Conservation (phyloP, 345 rosid genomes). For the Rubroshorea leprosula region DNA sequence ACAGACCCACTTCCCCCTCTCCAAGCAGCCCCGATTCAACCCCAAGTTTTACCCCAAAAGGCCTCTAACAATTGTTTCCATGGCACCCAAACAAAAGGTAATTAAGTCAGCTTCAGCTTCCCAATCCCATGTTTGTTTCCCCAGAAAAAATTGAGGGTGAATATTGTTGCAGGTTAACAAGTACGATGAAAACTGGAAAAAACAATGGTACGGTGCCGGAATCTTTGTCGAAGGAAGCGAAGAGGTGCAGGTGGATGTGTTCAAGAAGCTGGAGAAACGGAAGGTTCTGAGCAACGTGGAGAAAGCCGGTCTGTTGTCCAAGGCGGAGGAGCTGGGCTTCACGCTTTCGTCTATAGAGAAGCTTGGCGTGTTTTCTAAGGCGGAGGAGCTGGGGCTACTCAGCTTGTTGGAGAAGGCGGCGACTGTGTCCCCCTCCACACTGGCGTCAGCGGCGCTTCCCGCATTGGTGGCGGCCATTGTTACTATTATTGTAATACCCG, state of each 20-base stretch:
- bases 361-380: conserved; percentile 74
- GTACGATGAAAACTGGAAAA: conserved; percentile 62
- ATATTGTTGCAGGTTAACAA: conserved; percentile 55
- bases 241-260: conserved; percentile 74
- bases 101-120: not conserved
- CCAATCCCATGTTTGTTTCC: not conserved
- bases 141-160: not conserved
- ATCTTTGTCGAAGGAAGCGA: conserved; percentile 84
- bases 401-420: conserved; percentile 69
- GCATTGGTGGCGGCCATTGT: conserved; percentile 64
- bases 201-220: conserved; percentile 91
- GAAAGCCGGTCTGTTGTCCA: conserved; percentile 76
- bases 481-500: conserved; percentile 68
- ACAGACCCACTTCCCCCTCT: conserved; percentile 24
- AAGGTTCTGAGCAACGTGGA: conserved; percentile 86
- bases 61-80: conserved; percentile 49
- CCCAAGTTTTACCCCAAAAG: conserved; percentile 28
- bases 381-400: conserved; percentile 83
- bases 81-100: conserved; percentile 87
- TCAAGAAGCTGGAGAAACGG: conserved; percentile 82
- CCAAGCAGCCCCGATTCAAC: conserved; percentile 17
- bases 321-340: conserved; percentile 69
- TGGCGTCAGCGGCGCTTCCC: conserved; percentile 80
- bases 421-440: conserved; percentile 49
- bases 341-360: conserved; percentile 88